Base-by-base conservation (phyloP, 2,329 filamentous ascomycete species). In the Aspergillus ibericus region DNA sequence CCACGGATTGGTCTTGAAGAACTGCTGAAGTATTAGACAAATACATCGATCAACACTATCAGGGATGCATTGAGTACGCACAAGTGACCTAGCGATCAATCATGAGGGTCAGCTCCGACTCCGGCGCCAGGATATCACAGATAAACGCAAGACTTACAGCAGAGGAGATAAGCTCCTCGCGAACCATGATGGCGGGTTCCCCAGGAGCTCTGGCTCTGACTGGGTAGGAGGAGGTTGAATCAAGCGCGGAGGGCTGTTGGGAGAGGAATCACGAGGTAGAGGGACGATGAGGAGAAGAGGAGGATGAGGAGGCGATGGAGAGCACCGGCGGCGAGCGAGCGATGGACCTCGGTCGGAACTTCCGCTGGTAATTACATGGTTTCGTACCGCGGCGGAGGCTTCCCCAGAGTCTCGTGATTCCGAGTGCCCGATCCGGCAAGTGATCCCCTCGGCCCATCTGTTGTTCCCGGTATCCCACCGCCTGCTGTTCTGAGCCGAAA, bases 1-100 rank as follows among this genome's bases (percentile, higher is more conserved):
- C 87, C 66, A 99, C 93, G 53, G 89, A 96, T 10, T 95, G 93
- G 75, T 99, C 95, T 79, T 96, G 92, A 60, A 99, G 87, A 77
- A 99, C 92, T 93, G 71, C 60, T 49, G 42, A 38, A 34, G 20
- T 40, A 56, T 72, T 58, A 71, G 66, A 52, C 53, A 29, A 20
- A 34, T 20, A 54, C 27, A 47, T 29, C 52, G 22, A 51, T 32
- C n/a, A 15, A 55, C 48, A 38, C 18, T 51, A 51, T 44, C 53
- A 32, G 53, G 51, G 52, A 29, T 22, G 36, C 15, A 22, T 44
- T 58, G 47, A 55, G 38, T 18, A 74, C 81, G 63, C 78, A 84
- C 82, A 84, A 46, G 80, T 81, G 63, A 84, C 74, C 80, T 83
- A 71, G 25, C 35, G 42, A 59, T 22, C 47, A 36, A 53, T 47